These are phyloP conservation scores for Pythium biforme DNA, from an alignment of 352 stramenopile genomes.

Conservation along the genomic window DNA sequence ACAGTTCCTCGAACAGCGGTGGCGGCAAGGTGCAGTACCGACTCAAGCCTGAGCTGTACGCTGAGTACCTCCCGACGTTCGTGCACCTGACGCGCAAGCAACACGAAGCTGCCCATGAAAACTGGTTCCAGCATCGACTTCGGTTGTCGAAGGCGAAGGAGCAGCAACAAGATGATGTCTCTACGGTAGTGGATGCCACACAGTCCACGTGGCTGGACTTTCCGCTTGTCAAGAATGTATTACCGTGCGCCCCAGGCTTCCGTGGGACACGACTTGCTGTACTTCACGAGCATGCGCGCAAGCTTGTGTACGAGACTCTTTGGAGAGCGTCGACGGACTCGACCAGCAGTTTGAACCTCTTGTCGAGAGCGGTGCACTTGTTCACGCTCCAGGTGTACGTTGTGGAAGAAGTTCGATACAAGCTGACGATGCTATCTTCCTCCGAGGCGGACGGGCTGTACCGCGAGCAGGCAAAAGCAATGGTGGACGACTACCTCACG, in stretches of 20 bases:
- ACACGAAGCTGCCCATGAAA: conserved; percentile 84
- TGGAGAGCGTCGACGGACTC: conserved; percentile 58
- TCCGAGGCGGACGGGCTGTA: conserved; percentile 46
- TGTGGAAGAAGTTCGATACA: conserved; percentile 70
- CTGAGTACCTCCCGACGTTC: conserved; percentile 85
- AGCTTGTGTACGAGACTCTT: conserved; percentile 69
- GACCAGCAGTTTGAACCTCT: conserved; percentile 58
- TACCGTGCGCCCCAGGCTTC: conserved; percentile 67
- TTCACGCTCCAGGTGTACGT: conserved; percentile 85
- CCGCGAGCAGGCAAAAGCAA: conserved; percentile 36
- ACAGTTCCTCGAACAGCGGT: conserved; percentile 28
- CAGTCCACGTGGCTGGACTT: conserved; percentile 80
- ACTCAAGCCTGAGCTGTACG: conserved; percentile 76
- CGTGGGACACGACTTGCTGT: conserved; percentile 53
- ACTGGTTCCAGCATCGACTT: conserved; percentile 81
- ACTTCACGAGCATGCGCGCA: conserved; percentile 55
- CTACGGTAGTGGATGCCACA: conserved; percentile 47
- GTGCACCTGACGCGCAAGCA: conserved; percentile 87
- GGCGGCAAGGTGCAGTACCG: conserved; percentile 72
- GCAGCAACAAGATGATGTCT: conserved; percentile 50
- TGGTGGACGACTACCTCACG: conserved; percentile 55
- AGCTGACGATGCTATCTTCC: conserved; percentile 43
- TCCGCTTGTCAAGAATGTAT: conserved; percentile 79
- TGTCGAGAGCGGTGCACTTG: conserved; percentile 72
- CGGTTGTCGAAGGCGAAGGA: conserved; percentile 66